Evolutionary conservation across 805 yeast species (phyloP).

Genomic region (Kuraishia molischiana): DNA sequence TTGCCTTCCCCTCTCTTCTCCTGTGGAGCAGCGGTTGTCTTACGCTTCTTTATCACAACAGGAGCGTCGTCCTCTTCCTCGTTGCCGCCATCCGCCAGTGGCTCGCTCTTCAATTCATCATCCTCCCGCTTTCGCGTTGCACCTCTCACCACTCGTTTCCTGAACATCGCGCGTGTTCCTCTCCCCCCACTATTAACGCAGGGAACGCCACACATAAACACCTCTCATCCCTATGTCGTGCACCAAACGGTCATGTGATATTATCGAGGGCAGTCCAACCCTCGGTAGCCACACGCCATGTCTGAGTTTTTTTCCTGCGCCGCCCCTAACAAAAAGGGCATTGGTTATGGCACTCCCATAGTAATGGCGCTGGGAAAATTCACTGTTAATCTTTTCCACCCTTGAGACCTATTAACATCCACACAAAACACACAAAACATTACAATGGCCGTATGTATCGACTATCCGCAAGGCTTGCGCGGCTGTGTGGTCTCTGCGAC

Average conservation of each 20-base stretch:
- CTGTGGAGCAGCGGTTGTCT: constrained; percentile 1
- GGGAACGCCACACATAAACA: neutral
- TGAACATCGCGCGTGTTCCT: constrained; percentile 22
- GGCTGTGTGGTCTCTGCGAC: no score
- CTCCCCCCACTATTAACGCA: no score
- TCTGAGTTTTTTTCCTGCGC: no score
- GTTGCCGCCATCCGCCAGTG: neutral
- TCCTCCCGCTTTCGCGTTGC: constrained; percentile 1
- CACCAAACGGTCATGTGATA: constrained; percentile 6
- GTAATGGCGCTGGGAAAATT: no score
- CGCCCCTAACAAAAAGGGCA: no score
- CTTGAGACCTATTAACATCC: no score
- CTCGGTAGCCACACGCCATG: neutral
- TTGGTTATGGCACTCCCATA: no score
- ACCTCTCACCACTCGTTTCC: constrained; percentile 22
- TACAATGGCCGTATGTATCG: constrained; percentile 18
- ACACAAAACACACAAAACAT: no score
- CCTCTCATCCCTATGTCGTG: no score
- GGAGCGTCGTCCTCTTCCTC: neutral
- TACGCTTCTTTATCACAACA: neutral
- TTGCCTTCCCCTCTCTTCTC: constrained; percentile 1
- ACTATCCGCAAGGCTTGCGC: neutral
- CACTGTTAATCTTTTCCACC: neutral
- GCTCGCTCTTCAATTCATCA: no score
- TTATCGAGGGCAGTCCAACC: constrained; percentile 1